Evolutionary conservation across 768 basidiomycete species (phyloP).

Genomic region (Suillus plorans): DNA sequence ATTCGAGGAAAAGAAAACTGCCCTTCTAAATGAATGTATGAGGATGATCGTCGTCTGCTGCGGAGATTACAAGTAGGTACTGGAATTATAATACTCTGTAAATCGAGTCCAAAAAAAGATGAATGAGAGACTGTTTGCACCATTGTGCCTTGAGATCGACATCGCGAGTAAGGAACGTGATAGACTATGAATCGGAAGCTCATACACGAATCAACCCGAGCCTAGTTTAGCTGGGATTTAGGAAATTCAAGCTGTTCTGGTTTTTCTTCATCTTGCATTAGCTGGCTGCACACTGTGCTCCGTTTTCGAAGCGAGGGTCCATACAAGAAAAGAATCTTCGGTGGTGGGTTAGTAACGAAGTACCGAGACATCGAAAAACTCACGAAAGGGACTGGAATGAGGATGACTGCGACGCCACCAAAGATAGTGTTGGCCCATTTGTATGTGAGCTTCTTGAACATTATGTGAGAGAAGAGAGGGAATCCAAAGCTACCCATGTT

Average conservation of each 20-base stretch:
- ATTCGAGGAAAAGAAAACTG: neutral
- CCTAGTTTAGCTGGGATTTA: neutral
- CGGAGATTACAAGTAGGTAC: neutral
- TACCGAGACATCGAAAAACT: constrained; percentile 13
- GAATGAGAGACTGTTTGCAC: constrained; percentile 1
- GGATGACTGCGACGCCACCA: constrained; percentile 46
- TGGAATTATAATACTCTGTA: neutral
- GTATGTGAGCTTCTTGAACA: constrained; percentile 55
- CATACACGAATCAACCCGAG: neutral
- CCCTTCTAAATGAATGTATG: neutral
- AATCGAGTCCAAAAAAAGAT: neutral
- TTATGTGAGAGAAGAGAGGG: constrained; percentile 59
- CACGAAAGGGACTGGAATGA: constrained; percentile 61
- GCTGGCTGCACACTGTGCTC: constrained; percentile 20
- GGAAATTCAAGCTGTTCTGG: neutral
- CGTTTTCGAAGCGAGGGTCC: constrained; percentile 28
- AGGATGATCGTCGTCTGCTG: neutral
- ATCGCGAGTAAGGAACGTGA: neutral
- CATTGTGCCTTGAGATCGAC: constrained; percentile 1
- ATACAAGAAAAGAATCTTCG: constrained; percentile 31
- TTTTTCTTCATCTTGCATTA: constrained; percentile 11
- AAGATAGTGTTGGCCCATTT: constrained; percentile 61
- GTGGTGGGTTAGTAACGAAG: neutral
- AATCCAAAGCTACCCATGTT: constrained; percentile 53
- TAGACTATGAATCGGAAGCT: neutral